These are phyloP conservation scores for Coniochaeta sp. DNA, from an alignment of 2,329 filamentous ascomycete species.

Conservation along the genomic window DNA sequence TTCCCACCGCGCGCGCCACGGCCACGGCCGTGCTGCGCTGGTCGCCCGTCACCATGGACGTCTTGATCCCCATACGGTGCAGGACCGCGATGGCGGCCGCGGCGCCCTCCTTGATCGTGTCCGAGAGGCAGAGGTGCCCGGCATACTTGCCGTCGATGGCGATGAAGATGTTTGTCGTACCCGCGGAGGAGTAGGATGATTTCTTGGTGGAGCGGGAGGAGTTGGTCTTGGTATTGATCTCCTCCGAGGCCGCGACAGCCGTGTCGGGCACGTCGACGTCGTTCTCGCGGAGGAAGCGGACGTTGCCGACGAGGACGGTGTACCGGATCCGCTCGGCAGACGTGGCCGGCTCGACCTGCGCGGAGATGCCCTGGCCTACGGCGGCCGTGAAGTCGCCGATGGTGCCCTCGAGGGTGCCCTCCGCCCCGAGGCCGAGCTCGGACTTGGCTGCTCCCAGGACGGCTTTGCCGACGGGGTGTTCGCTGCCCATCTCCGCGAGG, in stretches of 20 bases:
- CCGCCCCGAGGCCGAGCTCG: conserved; percentile 64
- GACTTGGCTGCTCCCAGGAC: conserved; percentile 69
- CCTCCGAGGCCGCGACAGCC: conserved; percentile 56
- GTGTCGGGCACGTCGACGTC: conserved; percentile 58
- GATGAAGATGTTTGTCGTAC: conserved; percentile 85
- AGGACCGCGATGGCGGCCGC: conserved; percentile 74
- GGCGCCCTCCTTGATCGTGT: conserved; percentile 86
- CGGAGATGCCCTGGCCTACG: conserved; percentile 80
- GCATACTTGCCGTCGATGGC: conserved; percentile 77
- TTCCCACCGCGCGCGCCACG: conserved; percentile 77
- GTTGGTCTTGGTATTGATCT: conserved; percentile 41
- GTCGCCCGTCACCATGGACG: conserved; percentile 91
- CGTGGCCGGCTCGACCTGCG: conserved; percentile 69
- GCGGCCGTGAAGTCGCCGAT: conserved; percentile 77
- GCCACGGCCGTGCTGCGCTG: conserved; percentile 76
- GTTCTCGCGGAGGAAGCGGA: conserved; percentile 65
- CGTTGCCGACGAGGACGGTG: conserved; percentile 77
- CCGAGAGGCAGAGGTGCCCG: conserved; percentile 76
- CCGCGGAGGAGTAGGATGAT: conserved; percentile 40
- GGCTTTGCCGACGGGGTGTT: conserved; percentile 92
- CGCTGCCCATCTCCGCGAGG: conserved; percentile 90
- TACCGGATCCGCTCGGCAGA: conserved; percentile 64
- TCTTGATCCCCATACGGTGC: conserved; percentile 75
- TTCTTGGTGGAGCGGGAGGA: conserved; percentile 20
- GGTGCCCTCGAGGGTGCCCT: conserved; percentile 72